phyloP scores from a whole-genome alignment of 2,329 filamentous ascomycete genomes.

The Diaporthe ilicicola region DNA sequence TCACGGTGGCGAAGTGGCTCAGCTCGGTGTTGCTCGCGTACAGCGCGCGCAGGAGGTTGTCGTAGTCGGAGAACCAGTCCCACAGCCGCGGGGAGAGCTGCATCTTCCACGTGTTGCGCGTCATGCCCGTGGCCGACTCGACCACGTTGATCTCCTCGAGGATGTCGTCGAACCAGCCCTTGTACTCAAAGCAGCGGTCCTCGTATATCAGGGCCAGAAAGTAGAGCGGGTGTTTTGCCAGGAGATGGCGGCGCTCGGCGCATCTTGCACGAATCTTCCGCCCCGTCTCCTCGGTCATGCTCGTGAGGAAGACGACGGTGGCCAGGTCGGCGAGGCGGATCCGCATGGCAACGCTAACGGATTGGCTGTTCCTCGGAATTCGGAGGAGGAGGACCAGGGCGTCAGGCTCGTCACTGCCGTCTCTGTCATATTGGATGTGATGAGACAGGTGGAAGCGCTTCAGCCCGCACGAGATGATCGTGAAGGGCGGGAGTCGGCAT shows the following conservation, averaged over 20 bases:
- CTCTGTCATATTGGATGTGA: conserved; percentile 9
- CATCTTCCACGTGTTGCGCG: conserved; percentile 15
- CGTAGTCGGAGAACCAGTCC: conserved; percentile 26
- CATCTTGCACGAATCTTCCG: background rate
- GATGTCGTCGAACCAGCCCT: conserved; percentile 11
- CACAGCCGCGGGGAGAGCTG: background rate
- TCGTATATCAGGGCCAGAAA: conserved; percentile 17
- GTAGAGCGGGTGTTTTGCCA: conserved; percentile 15
- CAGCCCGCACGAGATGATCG: background rate
- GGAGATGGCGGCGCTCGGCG: background rate
- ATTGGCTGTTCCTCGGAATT: conserved; percentile 9
- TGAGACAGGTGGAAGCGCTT: conserved; percentile 24
- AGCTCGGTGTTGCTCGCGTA: conserved; percentile 23
- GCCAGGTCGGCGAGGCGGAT: conserved; percentile 15
- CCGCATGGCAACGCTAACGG: conserved; percentile 20
- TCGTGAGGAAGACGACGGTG: conserved; percentile 7
- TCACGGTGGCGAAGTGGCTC: conserved; percentile 18
- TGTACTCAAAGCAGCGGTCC: conserved; percentile 1
- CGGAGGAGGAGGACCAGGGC: conserved; percentile 16
- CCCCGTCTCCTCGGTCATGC: background rate
- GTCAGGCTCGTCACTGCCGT: background rate
- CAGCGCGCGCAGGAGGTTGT: conserved; percentile 11
- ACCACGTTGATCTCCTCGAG: conserved; percentile 15
- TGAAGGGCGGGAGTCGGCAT: conserved; percentile 2
- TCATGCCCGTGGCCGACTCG: conserved; percentile 26